Base-by-base conservation (phyloP, 208 protist species). In the Phytomonas serpens region DNA sequence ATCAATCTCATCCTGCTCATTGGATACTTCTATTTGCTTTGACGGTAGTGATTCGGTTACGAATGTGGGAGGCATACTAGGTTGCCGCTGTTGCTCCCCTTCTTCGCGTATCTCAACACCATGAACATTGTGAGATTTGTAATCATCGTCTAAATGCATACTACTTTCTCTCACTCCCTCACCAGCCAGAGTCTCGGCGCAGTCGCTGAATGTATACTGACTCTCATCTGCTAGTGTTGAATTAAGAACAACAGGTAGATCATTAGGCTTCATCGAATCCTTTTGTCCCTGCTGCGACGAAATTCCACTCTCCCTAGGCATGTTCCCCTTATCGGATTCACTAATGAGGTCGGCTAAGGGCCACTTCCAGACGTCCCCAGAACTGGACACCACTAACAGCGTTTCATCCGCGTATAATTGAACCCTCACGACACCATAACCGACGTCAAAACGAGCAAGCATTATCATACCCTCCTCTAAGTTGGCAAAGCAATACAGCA, bases 361-460 rank as follows among this genome's bases (percentile, higher is more conserved):
- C 88, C 91, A 96, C 47, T 80, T 76, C 88, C 91, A 96, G 32
- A 96, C 86, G 78, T 96, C 88, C 3, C 91, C 88, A 19, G 74
- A 77, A 34, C 75, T 81, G 9, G 88, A 93, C 31, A 96, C 84
- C 19, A 93, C 91, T 0, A 93, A 64, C 67, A 96, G 68, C 51
- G 76, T 81, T 23, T 80, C 78, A 36, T 86, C 76, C 0, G 64
- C 42, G 72, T 86, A 91, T 7, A 94, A 77, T 72, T 93, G 88
- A 72, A 87, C 74, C 6, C 81, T 80, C 31, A 83, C 77, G 52
- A 96, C 91, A 14, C 77, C 73, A 69, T 90, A 90, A 61, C 88
- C 88, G 31, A 96, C 87, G 73, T 96, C 85, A 74, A 96, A 93
- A 65, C 87, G 81, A 34, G 88, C 86, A 27, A 88, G 74, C 69